These are phyloP conservation scores for Bruguiera parviflora DNA, from an alignment of 345 rosid genomes.

Conservation along the genomic window DNA sequence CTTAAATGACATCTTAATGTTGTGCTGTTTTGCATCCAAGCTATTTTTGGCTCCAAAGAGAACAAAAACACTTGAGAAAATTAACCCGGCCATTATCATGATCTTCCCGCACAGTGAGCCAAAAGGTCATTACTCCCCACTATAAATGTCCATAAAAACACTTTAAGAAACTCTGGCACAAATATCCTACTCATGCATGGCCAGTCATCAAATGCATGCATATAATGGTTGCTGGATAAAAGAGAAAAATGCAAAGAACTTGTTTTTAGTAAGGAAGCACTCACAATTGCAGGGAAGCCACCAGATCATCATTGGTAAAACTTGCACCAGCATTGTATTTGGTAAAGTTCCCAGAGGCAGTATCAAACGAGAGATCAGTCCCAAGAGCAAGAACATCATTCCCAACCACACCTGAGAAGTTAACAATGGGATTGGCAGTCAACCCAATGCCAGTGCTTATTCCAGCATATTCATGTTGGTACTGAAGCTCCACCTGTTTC, in stretches of 20 bases:
- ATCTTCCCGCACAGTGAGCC: neutral
- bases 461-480: slow-evolving; percentile 87
- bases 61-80: neutral
- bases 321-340: slow-evolving; percentile 72
- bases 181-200: neutral
- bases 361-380: slow-evolving; percentile 84
- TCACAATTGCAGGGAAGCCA: slow-evolving; percentile 78
- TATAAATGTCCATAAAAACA: neutral
- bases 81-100: neutral
- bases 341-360: slow-evolving; percentile 67
- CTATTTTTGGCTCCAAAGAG: too few species aligned
- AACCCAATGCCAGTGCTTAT: slow-evolving; percentile 78
- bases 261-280: slow-evolving; percentile 18
- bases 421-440: slow-evolving; percentile 75
- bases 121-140: neutral
- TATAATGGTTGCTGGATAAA: neutral
- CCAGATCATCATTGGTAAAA: slow-evolving; percentile 62
- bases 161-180: neutral
- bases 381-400: slow-evolving; percentile 56
- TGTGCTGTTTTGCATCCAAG: too few species aligned
- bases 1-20: too few species aligned
- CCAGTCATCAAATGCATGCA: neutral
- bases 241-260: neutral
- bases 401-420: slow-evolving; percentile 90
- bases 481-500: slow-evolving; percentile 80